Evolutionary conservation across 2,329 filamentous ascomycete species (phyloP), one percentile per base, ranked within the genome.

Genomic region (Arthrobotrys sphaeroides): DNA sequence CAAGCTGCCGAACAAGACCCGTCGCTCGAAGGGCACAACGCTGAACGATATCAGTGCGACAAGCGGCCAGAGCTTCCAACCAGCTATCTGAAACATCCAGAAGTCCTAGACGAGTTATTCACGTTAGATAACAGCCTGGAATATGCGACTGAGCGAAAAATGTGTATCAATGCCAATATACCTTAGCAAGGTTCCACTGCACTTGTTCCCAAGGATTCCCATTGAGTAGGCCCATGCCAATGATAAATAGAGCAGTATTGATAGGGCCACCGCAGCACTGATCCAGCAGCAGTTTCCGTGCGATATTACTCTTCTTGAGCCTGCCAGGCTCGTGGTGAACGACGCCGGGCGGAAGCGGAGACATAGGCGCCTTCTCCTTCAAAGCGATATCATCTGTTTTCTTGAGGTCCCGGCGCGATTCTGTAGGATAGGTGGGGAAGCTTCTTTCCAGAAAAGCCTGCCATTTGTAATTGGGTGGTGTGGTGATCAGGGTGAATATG

Each of bases 391-490:
- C 70, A 62, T 74, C 70, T 3, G 70, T 74, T 59, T 74, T 74
- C 18, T 74, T 74, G 2, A 51, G 55, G n/a, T 64, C 62, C 51
- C 59, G 47, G 20, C 18, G 60, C 5, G 65, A 62, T 10, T 45
- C 33, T n/a, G 62, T 22, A 43, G 70, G 67, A 77, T 84, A 84
- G 0, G 85, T 86, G 0, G 87, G 87, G 66, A 88, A 87, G 7
- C 80, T 83, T 20, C 83, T 82, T 80, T 88, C 87, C 28, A 88
- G 83, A 28, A 84, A 84, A 65, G 85, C 84, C 78, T 89, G 86
- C 87, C 87, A 89, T 66, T 86, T 81, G 78, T 86, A 88, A 77
- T 87, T 88, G 59, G 87, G 84, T 5, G 87, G 87, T 0, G 86
- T 84, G 3, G 85, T 85, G 43, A 88, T 81, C 66, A 88, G 80